Percentiles rank a stretch among this genome's conserved stretches.
Evolutionary conservation across 164 flowering plant genomes (phyloP).

Genomic region (Cinnamomum micranthum): DNA sequence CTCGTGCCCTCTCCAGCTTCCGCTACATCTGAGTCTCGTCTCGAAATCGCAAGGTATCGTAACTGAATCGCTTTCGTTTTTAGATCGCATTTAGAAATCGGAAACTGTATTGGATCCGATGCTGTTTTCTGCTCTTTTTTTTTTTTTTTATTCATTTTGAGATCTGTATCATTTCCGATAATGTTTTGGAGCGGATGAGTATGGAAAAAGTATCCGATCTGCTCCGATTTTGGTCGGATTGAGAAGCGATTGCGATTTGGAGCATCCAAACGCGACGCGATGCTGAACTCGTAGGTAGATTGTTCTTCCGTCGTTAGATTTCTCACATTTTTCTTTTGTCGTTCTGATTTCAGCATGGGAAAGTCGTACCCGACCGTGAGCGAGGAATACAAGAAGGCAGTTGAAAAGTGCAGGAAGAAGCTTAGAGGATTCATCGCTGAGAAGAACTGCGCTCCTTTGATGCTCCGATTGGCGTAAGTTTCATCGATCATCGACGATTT

Average conservation of each 20-base stretch:
- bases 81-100: neutral
- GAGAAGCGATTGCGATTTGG: neutral
- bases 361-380: conserved; percentile 63
- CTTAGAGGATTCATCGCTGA: conserved; percentile 74
- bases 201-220: neutral
- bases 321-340: too few species aligned
- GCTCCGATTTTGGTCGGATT: too few species aligned
- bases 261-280: neutral
- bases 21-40: too few species aligned
- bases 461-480: neutral
- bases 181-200: too few species aligned
- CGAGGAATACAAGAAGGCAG: conserved; percentile 61
- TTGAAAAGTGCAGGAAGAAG: conserved; percentile 69
- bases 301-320: too few species aligned
- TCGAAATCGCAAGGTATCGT: neutral
- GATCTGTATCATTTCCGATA: too few species aligned
- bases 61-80: neutral
- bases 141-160: too few species aligned
- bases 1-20: neutral
- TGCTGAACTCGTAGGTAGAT: too few species aligned
- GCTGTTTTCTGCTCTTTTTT: neutral
- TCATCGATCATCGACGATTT: too few species aligned
- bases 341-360: neutral
- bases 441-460: conserved; percentile 74
- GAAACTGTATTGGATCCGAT: neutral